Evolutionary conservation across 306 rosid genomes (phyloP).

Genomic region (Ormosia semicastrata): DNA sequence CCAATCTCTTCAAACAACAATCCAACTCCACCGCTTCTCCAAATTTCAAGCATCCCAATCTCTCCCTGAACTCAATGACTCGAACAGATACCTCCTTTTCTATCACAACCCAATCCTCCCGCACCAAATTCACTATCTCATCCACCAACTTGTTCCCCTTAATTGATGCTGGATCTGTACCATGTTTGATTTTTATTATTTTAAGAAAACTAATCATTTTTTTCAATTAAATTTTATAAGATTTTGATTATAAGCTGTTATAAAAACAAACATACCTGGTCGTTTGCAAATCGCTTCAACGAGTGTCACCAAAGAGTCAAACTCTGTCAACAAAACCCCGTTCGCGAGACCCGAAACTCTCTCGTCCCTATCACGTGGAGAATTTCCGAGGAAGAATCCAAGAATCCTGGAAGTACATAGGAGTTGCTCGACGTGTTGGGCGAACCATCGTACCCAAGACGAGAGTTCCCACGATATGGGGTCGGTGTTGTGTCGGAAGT

Average conservation of each 20-base stretch:
- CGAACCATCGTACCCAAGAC: constrained; percentile 85
- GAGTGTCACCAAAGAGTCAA: constrained; percentile 48
- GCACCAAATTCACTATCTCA: constrained; percentile 45
- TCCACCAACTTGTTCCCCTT: constrained; percentile 46
- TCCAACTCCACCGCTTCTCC: constrained; percentile 71
- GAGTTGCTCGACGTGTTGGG: constrained; percentile 57
- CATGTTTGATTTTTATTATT: background rate
- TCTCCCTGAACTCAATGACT: constrained; percentile 53
- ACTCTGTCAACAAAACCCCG: constrained; percentile 48
- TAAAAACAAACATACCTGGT: constrained; percentile 33
- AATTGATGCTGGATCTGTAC: background rate
- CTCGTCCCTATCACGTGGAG: constrained; percentile 33
- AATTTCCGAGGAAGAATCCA: constrained; percentile 52
- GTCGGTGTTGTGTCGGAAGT: constrained; percentile 56
- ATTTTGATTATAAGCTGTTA: no score
- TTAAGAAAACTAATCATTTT: no score
- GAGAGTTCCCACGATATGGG: constrained; percentile 71
- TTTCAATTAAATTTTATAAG: no score
- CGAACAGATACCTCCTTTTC: constrained; percentile 35
- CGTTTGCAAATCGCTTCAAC: constrained; percentile 45
- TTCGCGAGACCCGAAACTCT: constrained; percentile 42
- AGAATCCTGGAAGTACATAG: constrained; percentile 49
- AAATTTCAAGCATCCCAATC: constrained; percentile 55
- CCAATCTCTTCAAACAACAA: constrained; percentile 59
- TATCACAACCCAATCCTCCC: constrained; percentile 42